Evolutionary conservation across 2,329 filamentous ascomycete genomes (phyloP), one percentile per base, ranked within the genome.

Genomic region (Dothideomycetes sp.): DNA sequence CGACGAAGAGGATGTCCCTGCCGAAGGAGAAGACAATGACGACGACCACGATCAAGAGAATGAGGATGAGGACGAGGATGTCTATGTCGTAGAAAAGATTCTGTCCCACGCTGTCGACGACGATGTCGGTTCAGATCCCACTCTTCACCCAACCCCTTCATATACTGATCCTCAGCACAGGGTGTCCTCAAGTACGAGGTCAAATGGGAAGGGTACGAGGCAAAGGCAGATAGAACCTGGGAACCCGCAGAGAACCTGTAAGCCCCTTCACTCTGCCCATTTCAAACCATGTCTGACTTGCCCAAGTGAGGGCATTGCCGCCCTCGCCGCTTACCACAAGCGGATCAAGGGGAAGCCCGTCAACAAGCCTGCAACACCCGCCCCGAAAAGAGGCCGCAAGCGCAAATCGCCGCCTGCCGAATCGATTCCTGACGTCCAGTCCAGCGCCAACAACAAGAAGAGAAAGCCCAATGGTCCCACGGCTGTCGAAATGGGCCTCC

Each of bases 151-250:
- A 27, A 7, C n/a, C 38, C 15, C 11, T 29, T 18, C 17, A 17
- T 29, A 37, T 36, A 43, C 42, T 49, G 16, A 45, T 10, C 11
- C 5, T 3, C 10, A 9, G 8, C 12, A 12, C 43, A 75, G 63
- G 73, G 72, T 15, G 55, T 57, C 4, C 52, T 78, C 0, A 68
- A 70, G 34, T 87, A 81, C 52, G 70, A 80, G 37, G 81, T 91
- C 27, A 87, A 89, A 52, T 91, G 84, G 84, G 75, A 84, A 47
- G 84, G 84, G 3, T 91, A 80, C 45, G 75, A 83, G 0, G 73
- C 78, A 45, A 76, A 78, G 45, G 58, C 65, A 0, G 84, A 91
- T 48, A 62, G 75, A 52, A 91, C 84, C 0, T 89, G 83, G 84
- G 84, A 91, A 55, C 79, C 81, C 0, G 79, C 84, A 50, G 75